These are phyloP conservation scores for Psidium guajava DNA, from an alignment of 345 rosid genomes.

Conservation along the genomic window DNA sequence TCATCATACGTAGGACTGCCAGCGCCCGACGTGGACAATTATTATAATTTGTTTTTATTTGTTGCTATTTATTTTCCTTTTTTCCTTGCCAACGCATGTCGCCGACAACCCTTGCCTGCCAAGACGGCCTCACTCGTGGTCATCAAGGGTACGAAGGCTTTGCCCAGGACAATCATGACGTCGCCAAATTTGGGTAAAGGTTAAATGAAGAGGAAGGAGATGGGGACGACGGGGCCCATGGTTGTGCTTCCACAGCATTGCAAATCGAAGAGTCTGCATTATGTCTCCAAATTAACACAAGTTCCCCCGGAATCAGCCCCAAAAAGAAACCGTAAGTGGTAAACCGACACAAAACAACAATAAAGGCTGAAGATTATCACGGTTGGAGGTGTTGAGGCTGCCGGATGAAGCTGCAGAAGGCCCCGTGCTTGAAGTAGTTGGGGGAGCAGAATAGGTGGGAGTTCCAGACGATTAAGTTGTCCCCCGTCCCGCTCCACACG, in stretches of 20 bases:
- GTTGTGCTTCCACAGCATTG: neutral
- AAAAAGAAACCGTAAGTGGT: neutral
- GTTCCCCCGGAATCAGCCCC: neutral
- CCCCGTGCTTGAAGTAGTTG: slow-evolving; percentile 44
- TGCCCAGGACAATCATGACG: too few species aligned
- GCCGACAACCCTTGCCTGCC: too few species aligned
- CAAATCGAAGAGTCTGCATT: neutral
- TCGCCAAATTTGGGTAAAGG: neutral
- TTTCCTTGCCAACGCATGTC: too few species aligned
- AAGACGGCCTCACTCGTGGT: too few species aligned
- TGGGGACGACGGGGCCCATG: neutral
- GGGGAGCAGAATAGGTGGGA: slow-evolving; percentile 32
- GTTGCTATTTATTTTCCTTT: too few species aligned
- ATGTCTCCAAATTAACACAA: neutral
- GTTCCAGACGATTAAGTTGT: slow-evolving; percentile 57
- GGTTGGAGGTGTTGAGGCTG: slow-evolving; percentile 66
- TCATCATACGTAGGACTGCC: too few species aligned
- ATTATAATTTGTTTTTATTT: too few species aligned
- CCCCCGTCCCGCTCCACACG: slow-evolving; percentile 45
- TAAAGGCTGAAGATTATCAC: neutral
- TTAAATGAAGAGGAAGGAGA: neutral
- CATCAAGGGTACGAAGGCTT: too few species aligned
- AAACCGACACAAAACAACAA: neutral
- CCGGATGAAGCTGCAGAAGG: slow-evolving; percentile 62
- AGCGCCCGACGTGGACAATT: too few species aligned